Base-by-base conservation (phyloP, 78 protist genomes). In the Planoprotostelium fungivorum region DNA sequence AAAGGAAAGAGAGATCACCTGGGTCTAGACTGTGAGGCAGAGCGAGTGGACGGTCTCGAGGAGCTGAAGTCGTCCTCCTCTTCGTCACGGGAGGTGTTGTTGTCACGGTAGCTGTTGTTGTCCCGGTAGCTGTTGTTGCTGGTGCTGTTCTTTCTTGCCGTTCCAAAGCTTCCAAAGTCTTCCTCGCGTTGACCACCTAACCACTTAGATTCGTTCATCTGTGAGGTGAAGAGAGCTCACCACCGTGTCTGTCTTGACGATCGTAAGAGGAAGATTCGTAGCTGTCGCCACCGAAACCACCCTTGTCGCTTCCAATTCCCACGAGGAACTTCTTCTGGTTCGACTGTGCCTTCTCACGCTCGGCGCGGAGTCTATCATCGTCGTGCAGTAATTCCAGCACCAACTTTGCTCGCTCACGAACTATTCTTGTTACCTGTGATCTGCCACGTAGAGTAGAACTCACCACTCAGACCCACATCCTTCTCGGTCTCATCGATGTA, bases 391-490 rank as follows among this genome's bases (percentile, higher is more conserved):
- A 38, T 37, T 92, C 94, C 39, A 89, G 84, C 36, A 92, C 91
- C 86, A 86, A 88, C 37, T 92, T 92, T 35, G 94, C 94, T 85
- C 94, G 86, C 85, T 92, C 94, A 86, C 94, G 89, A 86, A 92
- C 93, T 91, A 10, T 28, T 35, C 0, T 34, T 16, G 16, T 23
- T 85, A 23, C 5, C n/a, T 5, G 16, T 25, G 5, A 16, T 25
- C 5, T 85, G 73, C 5, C 16, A 16, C 5, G 16, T 34, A 36
- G n/a, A 84, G 38, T 36, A 37, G 51, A 10, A 87, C 93, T 36
- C 86, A 91, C 93, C 94, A 89, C 94, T 92, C 34, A 92, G 37
- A 89, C 94, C 94, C 35, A 92, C 94, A 89, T 92, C 94, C 73
- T 92, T 92, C 63, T 92, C 94, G 73, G 73, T 51, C 5, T 92